phyloP scores from a whole-genome alignment of 2,329 filamentous ascomycete species.

The Cladosporium phlei region DNA sequence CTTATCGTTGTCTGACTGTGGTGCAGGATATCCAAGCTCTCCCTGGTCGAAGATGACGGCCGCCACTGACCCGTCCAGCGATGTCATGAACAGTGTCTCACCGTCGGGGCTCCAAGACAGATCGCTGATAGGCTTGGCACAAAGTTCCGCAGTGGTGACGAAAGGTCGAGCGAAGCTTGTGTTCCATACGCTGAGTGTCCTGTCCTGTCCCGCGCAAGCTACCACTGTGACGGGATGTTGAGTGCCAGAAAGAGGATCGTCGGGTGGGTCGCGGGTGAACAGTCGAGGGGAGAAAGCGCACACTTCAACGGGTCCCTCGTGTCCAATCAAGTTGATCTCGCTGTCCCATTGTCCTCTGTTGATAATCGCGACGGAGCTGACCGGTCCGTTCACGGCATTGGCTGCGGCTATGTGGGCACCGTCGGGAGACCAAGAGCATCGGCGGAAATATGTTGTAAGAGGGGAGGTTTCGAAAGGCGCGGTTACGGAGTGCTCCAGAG shows the following conservation, averaged over 20 bases:
- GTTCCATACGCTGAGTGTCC: slow-evolving; percentile 95
- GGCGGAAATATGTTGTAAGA: slow-evolving; percentile 90
- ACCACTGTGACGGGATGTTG: slow-evolving; percentile 77
- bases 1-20: slow-evolving; percentile 84
- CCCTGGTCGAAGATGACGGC: slow-evolving; percentile 76
- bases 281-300: slow-evolving; percentile 93
- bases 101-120: slow-evolving; percentile 92
- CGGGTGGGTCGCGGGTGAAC: slow-evolving; percentile 67
- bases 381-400: slow-evolving; percentile 94
- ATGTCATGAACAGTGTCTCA: slow-evolving; percentile 76
- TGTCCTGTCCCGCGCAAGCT: slow-evolving; percentile 93
- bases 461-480: slow-evolving; percentile 86
- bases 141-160: slow-evolving; percentile 82
- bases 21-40: slow-evolving; percentile 84
- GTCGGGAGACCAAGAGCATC: slow-evolving; percentile 97
- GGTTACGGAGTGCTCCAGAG: slow-evolving; percentile 85
- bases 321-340: slow-evolving; percentile 94
- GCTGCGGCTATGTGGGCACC: slow-evolving; percentile 95
- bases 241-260: slow-evolving; percentile 33
- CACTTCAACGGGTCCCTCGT: slow-evolving; percentile 94
- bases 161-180: slow-evolving; percentile 90
- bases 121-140: slow-evolving; percentile 88
- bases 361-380: slow-evolving; percentile 94
- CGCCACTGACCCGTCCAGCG: slow-evolving; percentile 83
- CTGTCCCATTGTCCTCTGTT: slow-evolving; percentile 89